A percentile compares a stretch with the other conserved stretches of the same genome.
Conservation (phyloP, 2,329 filamentous ascomycete species). For the Aspergillus neoniger region DNA sequence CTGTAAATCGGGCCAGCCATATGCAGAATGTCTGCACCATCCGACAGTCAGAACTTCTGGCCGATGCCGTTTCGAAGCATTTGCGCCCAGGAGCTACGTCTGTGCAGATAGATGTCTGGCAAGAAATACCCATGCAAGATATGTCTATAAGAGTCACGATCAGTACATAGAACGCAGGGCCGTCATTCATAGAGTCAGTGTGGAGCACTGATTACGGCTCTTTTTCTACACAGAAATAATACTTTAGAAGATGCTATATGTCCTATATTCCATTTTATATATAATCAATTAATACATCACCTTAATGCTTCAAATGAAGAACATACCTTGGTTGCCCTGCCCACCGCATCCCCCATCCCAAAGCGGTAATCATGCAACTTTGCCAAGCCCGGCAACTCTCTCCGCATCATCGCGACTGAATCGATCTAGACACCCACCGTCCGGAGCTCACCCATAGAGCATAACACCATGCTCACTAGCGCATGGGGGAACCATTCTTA, state of each 20-base stretch:
- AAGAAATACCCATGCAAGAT: not conserved
- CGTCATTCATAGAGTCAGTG: not conserved
- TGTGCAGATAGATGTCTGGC: not conserved
- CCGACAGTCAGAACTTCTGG: not conserved
- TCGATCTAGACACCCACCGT: not conserved
- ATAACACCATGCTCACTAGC: not conserved
- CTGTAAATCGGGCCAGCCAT: not conserved
- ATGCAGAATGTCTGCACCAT: not conserved
- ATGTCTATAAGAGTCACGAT: not conserved
- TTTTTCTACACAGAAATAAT: not conserved
- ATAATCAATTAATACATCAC: too few species aligned
- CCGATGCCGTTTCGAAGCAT: not conserved
- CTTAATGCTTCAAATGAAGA: not conserved
- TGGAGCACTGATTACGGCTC: not conserved
- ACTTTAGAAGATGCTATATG: too few species aligned
- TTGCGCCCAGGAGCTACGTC: not conserved
- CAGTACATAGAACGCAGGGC: not conserved
- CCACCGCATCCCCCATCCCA: conserved; percentile 27
- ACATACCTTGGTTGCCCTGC: conserved; percentile 35
- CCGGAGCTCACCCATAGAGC: not conserved
- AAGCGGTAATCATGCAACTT: conserved; percentile 34
- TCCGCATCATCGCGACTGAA: conserved; percentile 1
- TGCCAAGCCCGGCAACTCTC: conserved; percentile 33
- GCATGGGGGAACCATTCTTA: not conserved
- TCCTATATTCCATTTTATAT: too few species aligned